These are phyloP conservation scores for Sordaria brevicollis DNA, from an alignment of 495 filamentous ascomycete species.

Conservation along the genomic window DNA sequence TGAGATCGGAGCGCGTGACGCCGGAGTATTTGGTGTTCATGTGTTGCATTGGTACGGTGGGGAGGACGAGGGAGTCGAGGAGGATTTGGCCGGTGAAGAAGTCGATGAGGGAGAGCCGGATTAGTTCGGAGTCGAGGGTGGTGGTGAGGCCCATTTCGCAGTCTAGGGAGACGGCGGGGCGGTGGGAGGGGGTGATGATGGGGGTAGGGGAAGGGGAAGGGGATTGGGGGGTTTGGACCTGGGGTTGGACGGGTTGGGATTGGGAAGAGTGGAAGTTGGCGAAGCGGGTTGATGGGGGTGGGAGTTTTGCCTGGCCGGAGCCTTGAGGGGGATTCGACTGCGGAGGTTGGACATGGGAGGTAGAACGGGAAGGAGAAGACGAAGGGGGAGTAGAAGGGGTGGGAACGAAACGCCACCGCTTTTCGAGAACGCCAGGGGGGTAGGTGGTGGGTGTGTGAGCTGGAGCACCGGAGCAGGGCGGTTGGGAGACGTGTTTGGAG, in stretches of 20 bases:
- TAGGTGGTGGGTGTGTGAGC: not conserved
- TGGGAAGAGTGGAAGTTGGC: no score
- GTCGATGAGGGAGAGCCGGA: constrained; percentile 34
- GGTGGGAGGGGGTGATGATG: not conserved
- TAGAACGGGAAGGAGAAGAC: no score
- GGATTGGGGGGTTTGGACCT: not conserved
- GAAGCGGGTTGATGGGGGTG: no score
- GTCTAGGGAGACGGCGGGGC: constrained; percentile 32
- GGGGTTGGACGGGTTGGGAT: no score
- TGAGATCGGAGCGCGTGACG: constrained; percentile 15
- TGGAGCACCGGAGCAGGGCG: not conserved
- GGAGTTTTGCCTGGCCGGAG: no score
- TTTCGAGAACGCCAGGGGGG: not conserved
- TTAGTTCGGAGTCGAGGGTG: constrained; percentile 25
- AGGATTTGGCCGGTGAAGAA: constrained; percentile 32
- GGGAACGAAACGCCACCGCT: constrained; percentile 4
- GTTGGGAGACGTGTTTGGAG: not conserved
- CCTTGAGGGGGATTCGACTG: no score
- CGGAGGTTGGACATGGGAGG: no score
- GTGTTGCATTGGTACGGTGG: constrained; percentile 26
- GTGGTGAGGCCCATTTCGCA: constrained; percentile 37
- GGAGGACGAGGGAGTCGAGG: constrained; percentile 33
- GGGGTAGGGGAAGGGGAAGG: no score
- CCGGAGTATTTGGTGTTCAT: constrained; percentile 32
- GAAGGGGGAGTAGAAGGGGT: not conserved